Evolutionary conservation across 331 rosid species (phyloP), one percentile per base, ranked within the genome.

Genomic region (Acacia concinna): DNA sequence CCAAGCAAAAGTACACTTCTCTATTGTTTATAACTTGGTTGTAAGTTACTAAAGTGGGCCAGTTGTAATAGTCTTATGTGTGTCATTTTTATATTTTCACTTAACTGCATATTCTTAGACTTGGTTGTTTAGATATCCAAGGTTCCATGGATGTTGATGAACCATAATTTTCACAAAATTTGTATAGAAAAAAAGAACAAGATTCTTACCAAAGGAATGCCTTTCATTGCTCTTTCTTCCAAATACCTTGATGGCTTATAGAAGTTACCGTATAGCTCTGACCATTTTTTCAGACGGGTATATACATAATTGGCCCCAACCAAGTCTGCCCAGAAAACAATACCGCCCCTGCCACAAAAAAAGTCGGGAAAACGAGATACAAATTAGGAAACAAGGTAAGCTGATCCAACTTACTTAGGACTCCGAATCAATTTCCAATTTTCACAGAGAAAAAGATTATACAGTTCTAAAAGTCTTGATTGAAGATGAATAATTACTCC

Each of bases 251-350:
- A 96, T 78, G 99, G 98, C 78, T 87, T 93, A 82, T 69, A 96
- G 51, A 96, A 93, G 84, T 75, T 86, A 18, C 99, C 99, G 69
- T 82, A 96, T 74, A 80, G 71, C 63, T 89, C 85, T 17, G 93
- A 73, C 99, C 99, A 96, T 87, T 89, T 91, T 78, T 90, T 90
- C 3, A 93, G 92, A 79, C 92, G 92, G 46, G 78, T 30, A 81
- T 91, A 93, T 30, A 96, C 43, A 84, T 88, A 96, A 71, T 91
- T 88, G 38, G 97, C 88, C 54, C 97, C 99, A 57, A 96, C 91
- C 78, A 83, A 21, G 83, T 93, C 99, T 57, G 89, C 99, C 99
- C 99, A 96, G 71, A 83, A 90, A 40, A 96, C 92, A 89, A 93
- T 78, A 74, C 98, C 99, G 23, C 99, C 99, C 74, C 99, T 96